Percentiles rank a stretch among this genome's conserved stretches.
Conservation (phyloP, 768 basidiomycete species). For the Amanita exitialis region DNA sequence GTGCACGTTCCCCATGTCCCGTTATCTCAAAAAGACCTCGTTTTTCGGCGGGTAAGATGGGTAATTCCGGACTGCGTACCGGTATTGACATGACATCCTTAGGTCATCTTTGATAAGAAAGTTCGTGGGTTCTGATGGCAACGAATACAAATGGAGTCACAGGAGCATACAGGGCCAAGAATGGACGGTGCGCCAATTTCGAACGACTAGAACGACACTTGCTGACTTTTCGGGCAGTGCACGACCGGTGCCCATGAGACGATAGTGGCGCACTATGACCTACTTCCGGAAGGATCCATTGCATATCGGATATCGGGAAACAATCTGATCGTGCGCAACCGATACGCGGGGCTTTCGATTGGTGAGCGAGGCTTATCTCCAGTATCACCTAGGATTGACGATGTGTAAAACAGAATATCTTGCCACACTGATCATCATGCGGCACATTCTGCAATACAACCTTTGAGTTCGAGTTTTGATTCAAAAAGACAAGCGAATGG, state of each 20-base stretch:
- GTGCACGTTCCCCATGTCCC: constrained; percentile 46
- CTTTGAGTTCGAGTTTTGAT: constrained; percentile 14
- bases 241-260: constrained; percentile 35
- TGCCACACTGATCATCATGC: constrained; percentile 47
- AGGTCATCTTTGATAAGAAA: constrained; percentile 57
- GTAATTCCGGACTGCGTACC: background rate
- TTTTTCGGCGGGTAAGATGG: constrained; percentile 54
- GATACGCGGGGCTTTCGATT: constrained; percentile 38
- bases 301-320: constrained; percentile 57
- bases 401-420: constrained; percentile 34
- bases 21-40: constrained; percentile 52
- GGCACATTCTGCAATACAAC: constrained; percentile 40
- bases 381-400: background rate
- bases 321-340: constrained; percentile 48
- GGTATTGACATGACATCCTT: background rate
- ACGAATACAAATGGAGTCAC: constrained; percentile 63
- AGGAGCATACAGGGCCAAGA: constrained; percentile 48
- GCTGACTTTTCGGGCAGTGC: constrained; percentile 30
- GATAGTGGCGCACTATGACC: constrained; percentile 56
- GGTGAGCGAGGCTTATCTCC: constrained; percentile 27
- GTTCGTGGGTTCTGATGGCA: constrained; percentile 59
- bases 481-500: background rate
- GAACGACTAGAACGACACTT: background rate
- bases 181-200: constrained; percentile 55
- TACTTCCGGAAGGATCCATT: constrained; percentile 42